Evolutionary conservation across 805 yeast genomes (phyloP).

Genomic region (Dipodascus albidus): DNA sequence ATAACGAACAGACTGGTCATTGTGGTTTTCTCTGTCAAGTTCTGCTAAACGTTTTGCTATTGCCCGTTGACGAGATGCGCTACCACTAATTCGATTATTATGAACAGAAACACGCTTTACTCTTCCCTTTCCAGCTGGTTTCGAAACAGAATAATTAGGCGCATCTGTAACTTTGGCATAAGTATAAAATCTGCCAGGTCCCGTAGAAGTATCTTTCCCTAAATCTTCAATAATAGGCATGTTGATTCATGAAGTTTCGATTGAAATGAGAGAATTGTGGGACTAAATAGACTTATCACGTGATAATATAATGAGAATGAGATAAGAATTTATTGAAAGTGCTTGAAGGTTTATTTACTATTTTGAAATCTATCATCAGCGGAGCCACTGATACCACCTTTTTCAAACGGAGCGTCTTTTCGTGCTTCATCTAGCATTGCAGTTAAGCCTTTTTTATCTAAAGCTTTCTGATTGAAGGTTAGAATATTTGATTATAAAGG

Average conservation of each 20-base stretch:
- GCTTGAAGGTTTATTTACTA: not conserved
- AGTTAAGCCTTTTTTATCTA: slow-evolving; percentile 64
- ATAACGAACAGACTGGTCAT: slow-evolving; percentile 21
- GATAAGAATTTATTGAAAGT: too few relatives aligned
- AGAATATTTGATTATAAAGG: too few relatives aligned
- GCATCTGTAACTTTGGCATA: not conserved
- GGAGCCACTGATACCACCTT: slow-evolving; percentile 34
- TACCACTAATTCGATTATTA: not conserved
- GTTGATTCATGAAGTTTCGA: not conserved
- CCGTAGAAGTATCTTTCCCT: not conserved
- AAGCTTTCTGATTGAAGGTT: slow-evolving; percentile 28
- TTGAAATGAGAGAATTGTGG: not conserved
- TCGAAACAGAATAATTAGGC: not conserved
- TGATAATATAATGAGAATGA: not conserved
- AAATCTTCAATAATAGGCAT: not conserved
- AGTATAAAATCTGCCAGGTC: not conserved
- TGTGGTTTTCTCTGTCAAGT: slow-evolving; percentile 27
- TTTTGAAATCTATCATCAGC: not conserved
- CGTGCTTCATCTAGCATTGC: slow-evolving; percentile 60
- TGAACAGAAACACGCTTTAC: not conserved
- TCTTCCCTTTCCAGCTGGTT: not conserved
- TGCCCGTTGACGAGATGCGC: slow-evolving; percentile 12
- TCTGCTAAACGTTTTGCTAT: slow-evolving; percentile 19
- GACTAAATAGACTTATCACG: not conserved
- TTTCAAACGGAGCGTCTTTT: slow-evolving; percentile 79